A percentile compares a stretch with the other conserved stretches of the same genome.
Conservation (phyloP, 306 rosid genomes). For the Gynostemma pentaphyllum region DNA sequence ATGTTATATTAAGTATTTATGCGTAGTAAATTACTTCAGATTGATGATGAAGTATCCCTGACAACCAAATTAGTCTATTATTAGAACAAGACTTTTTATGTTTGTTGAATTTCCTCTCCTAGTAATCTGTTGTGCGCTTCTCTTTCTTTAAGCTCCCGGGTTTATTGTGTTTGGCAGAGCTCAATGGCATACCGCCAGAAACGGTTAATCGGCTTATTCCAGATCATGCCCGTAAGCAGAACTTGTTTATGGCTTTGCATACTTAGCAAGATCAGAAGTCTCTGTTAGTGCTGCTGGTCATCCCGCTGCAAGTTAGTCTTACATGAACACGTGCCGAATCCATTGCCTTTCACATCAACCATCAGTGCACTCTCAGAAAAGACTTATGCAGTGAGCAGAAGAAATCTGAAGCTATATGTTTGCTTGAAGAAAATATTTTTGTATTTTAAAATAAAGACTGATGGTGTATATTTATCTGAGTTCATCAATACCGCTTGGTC, state of each 20-base stretch:
- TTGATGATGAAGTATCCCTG: background rate
- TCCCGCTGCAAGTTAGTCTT: constrained; percentile 6
- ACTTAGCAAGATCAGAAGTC: constrained; percentile 27
- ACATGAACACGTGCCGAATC: background rate
- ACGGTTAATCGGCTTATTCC: constrained; percentile 67
- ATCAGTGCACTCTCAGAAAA: constrained; percentile 3
- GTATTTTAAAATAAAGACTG: constrained; percentile 9
- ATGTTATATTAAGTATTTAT: background rate
- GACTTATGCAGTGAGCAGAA: background rate
- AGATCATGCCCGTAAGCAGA: constrained; percentile 93
- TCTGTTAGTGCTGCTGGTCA: constrained; percentile 9
- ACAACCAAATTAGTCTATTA: background rate
- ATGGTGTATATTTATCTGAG: constrained; percentile 10
- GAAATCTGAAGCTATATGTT: constrained; percentile 11
- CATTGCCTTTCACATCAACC: background rate
- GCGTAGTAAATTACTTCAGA: background rate
- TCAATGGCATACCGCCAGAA: constrained; percentile 68
- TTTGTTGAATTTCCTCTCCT: background rate
- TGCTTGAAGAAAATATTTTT: constrained; percentile 12
- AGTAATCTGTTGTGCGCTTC: background rate
- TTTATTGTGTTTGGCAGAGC: constrained; percentile 45
- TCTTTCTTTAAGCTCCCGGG: background rate
- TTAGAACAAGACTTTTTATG: background rate
- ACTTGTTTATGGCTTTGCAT: constrained; percentile 93
- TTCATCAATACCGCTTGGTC: background rate